Conservation (phyloP, 2,329 filamentous ascomycete species). For the Aplosporella prunicola region DNA sequence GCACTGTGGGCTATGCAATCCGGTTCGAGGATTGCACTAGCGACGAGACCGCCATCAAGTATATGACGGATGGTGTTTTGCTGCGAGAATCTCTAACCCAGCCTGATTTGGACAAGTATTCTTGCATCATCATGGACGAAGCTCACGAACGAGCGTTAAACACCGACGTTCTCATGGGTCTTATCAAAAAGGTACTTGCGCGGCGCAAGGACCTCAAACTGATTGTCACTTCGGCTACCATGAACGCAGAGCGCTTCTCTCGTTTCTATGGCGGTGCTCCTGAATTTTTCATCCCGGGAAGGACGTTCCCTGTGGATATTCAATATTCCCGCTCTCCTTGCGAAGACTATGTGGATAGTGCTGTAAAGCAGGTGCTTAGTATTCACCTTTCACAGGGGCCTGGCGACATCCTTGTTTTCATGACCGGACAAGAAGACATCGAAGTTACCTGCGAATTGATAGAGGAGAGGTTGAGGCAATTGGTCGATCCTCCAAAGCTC, state of each 20-base stretch:
- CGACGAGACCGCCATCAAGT: conserved; percentile 92
- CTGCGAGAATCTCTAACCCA: conserved; percentile 89
- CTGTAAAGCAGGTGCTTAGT: conserved; percentile 88
- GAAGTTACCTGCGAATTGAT: conserved; percentile 92
- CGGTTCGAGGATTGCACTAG: conserved; percentile 98
- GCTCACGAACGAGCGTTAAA: conserved; percentile 94
- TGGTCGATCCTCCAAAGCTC: conserved; percentile 91
- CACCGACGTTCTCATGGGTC: conserved; percentile 91
- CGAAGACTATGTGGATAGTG: conserved; percentile 95
- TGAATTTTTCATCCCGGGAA: conserved; percentile 90
- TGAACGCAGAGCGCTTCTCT: conserved; percentile 95
- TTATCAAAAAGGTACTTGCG: conserved; percentile 94
- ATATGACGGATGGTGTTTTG: conserved; percentile 97
- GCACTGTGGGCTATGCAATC: conserved; percentile 89
- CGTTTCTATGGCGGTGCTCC: conserved; percentile 94
- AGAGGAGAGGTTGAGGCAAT: conserved; percentile 72
- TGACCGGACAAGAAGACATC: conserved; percentile 98
- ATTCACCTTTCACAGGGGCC: conserved; percentile 92
- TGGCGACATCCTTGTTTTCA: conserved; percentile 95
- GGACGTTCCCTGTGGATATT: conserved; percentile 94
- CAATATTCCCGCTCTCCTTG: conserved; percentile 92
- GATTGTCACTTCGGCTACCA: conserved; percentile 95
- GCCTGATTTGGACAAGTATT: conserved; percentile 87
- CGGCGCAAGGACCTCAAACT: conserved; percentile 84
- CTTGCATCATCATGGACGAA: conserved; percentile 99